phyloP scores from a whole-genome alignment of 805 yeast species.

The Spathaspora sp. region DNA sequence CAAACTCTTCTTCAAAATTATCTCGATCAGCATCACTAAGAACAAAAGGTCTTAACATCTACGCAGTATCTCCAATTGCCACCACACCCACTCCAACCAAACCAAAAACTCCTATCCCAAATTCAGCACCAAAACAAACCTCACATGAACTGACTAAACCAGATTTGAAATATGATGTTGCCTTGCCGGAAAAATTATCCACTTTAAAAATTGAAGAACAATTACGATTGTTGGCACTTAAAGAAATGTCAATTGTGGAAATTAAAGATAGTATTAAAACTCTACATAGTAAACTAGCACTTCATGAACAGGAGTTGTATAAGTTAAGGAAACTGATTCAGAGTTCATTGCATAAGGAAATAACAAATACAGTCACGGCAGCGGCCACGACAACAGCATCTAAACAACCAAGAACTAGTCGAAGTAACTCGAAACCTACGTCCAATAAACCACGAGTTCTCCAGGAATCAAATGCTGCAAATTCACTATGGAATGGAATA shows the following conservation, averaged over 20 bases:
- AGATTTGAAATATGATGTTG: constrained; percentile 23
- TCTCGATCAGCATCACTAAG: constrained; percentile 9
- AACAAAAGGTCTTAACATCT: constrained; percentile 29
- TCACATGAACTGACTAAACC: not conserved
- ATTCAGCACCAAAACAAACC: not conserved
- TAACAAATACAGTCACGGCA: too few relatives aligned
- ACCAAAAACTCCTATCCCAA: not conserved
- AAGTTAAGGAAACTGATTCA: constrained; percentile 47
- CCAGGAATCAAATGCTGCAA: constrained; percentile 3
- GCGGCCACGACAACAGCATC: constrained; percentile 14
- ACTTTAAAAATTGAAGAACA: constrained; percentile 47
- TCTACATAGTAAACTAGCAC: constrained; percentile 34
- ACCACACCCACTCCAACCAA: not conserved
- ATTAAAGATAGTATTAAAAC: constrained; percentile 52
- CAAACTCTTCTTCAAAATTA: not conserved
- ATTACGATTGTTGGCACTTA: constrained; percentile 58
- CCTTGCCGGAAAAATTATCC: constrained; percentile 29
- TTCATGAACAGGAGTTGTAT: constrained; percentile 48
- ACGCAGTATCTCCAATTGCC: constrained; percentile 11
- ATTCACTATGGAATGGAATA: constrained; percentile 28
- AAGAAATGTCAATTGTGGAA: constrained; percentile 67
- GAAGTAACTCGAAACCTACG: constrained; percentile 13
- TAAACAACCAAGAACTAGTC: constrained; percentile 21
- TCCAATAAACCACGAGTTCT: not conserved
- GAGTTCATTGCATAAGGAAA: constrained; percentile 40